Percentiles rank a stretch among this genome's conserved stretches.
phyloP scores from a whole-genome alignment of 1,284 basidiomycete species.

The Inonotus obliquus region DNA sequence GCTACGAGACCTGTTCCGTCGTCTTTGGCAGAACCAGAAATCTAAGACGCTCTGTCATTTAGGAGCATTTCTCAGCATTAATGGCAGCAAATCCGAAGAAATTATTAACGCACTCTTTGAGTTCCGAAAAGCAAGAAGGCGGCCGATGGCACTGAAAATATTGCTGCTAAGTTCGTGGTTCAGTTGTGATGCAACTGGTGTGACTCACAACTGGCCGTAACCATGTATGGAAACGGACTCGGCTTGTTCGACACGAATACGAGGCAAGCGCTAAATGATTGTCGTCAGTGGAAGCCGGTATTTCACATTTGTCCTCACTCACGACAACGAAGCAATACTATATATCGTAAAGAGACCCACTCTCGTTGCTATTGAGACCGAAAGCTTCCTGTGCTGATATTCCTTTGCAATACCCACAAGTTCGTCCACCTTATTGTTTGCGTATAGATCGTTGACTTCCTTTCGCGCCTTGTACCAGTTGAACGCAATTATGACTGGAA shows the following conservation, averaged over 20 bases:
- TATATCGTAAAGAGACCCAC: constrained; percentile 41
- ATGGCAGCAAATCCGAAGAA: not conserved
- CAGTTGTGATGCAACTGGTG: not conserved
- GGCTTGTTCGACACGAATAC: constrained; percentile 34
- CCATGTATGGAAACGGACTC: constrained; percentile 40
- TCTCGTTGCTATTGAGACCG: constrained; percentile 28
- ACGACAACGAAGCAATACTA: constrained; percentile 39
- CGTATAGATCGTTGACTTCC: constrained; percentile 21
- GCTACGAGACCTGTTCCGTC: not conserved
- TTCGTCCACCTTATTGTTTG: constrained; percentile 13
- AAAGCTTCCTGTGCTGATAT: constrained; percentile 9
- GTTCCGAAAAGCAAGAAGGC: constrained; percentile 43
- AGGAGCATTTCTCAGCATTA: not conserved
- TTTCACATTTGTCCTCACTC: constrained; percentile 20
- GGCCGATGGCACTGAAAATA: constrained; percentile 38
- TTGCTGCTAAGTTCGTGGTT: not conserved
- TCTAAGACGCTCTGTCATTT: constrained; percentile 33
- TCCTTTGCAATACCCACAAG: not conserved
- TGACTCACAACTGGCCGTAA: constrained; percentile 45
- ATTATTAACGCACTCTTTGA: constrained; percentile 34
- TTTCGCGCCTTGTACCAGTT: constrained; percentile 16
- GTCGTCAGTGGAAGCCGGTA: constrained; percentile 17
- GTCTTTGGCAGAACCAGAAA: constrained; percentile 28
- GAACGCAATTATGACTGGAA: constrained; percentile 21
- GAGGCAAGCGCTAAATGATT: constrained; percentile 36